Base-by-base conservation (phyloP, 371 early-diverging fungal species). In the Nematocida minor region DNA sequence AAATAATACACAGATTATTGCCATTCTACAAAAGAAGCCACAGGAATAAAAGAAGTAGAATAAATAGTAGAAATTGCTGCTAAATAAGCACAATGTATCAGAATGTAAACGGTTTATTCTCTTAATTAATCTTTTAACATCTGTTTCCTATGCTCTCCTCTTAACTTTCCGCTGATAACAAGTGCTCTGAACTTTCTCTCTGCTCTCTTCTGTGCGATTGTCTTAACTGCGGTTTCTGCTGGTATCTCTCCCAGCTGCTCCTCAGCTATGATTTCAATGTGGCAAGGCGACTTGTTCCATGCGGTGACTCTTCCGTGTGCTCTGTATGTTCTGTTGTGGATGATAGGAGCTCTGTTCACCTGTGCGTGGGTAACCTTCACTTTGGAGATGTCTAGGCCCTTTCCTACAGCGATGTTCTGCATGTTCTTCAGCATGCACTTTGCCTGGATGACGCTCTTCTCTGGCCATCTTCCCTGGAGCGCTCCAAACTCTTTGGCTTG, bases 321-420 rank as follows among this genome's bases (percentile, higher is more conserved):
- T 88, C 96, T 91, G 91, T 91, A 94, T 57, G 92, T 93, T 86
- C 96, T 89, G 85, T 96, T 91, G 83, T 94, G 92, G 87, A 92
- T 92, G 88, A 93, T 93, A 85, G 94, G 94, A 78, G 97, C 96
- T 87, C 92, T 93, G 90, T 94, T 94, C 84, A 97, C 96, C 87
- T 92, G 91, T 71, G 95, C 90, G 90, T 95, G 93, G 86, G 89
- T 90, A 83, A 97, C 88, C 78, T 91, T 89, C 66, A 94, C 87
- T 27, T 80, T 71, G 1, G 78, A 51, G 7, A 62, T 2, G 84
- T 91, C 89, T 80, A 97, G 87, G 78, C 91, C 91, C 89, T 97
- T 97, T 81, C 80, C 89, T 86, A 91, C 91, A 68, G 97, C 99
- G 88, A 94, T 94, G 87, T 89, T 88, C 88, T 93, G 91, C 82